Evolutionary conservation across 1,284 basidiomycete species (phyloP).

Genomic region (Austroboletus rostrupii): DNA sequence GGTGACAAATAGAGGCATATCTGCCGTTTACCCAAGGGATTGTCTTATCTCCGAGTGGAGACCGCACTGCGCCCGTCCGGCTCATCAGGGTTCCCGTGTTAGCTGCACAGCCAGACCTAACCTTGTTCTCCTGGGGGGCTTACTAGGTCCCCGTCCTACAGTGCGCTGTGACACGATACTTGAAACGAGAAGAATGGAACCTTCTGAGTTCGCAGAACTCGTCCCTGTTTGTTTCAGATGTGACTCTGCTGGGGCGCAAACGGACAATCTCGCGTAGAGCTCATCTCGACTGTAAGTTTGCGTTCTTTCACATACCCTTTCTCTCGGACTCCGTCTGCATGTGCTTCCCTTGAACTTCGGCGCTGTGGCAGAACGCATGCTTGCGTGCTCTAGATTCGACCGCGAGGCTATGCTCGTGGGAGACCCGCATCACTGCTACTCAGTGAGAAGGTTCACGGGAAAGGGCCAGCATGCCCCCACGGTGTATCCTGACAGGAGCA

Average conservation of each 20-base stretch:
- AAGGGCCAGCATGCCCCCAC: neutral
- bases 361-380: neutral
- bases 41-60: neutral
- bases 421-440: neutral
- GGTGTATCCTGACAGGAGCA: neutral
- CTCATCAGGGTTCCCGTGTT: neutral
- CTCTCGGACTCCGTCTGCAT: no score
- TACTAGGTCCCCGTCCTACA: neutral
- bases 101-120: neutral
- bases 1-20: slow-evolving; percentile 11
- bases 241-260: no score
- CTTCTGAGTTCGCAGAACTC: no score
- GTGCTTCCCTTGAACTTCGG: slow-evolving; percentile 1
- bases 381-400: neutral
- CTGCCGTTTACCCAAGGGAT: neutral
- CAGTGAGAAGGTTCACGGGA: neutral
- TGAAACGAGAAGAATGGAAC: no score
- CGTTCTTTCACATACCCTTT: neutral
- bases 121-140: no score
- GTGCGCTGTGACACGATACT: neutral
- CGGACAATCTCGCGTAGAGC: no score
- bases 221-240: no score
- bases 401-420: neutral
- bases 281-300: no score
- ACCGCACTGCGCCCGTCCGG: neutral